A percentile compares a stretch with the other conserved stretches of the same genome.
Evolutionary conservation across 495 filamentous ascomycete genomes (phyloP).

Genomic region (Penicillium cosmopolitanum): DNA sequence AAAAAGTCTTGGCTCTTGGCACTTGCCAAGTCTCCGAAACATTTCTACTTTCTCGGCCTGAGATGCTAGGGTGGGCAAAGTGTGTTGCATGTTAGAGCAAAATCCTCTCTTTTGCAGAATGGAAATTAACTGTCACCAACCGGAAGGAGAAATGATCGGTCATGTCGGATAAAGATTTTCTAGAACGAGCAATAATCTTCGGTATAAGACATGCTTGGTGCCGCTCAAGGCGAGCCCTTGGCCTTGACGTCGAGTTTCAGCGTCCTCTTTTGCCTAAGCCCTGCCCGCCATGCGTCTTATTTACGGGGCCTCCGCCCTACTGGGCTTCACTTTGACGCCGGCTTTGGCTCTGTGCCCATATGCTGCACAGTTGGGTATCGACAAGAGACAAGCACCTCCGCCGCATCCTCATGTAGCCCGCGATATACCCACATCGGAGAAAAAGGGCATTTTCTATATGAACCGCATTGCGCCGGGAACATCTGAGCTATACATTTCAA

Average conservation of each 20-base stretch:
- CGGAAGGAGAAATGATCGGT: neutral
- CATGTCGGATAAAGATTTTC: neutral
- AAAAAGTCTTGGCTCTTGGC: slow-evolving; percentile 3
- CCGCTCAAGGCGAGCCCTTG: neutral
- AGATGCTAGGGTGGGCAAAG: neutral
- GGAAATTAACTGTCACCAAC: neutral
- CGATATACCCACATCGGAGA: slow-evolving; percentile 7
- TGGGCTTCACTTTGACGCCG: slow-evolving; percentile 3
- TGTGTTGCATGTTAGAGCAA: neutral
- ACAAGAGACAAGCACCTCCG: slow-evolving; percentile 4
- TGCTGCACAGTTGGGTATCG: slow-evolving; percentile 10
- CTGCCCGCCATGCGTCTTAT: neutral
- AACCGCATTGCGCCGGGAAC: slow-evolving; percentile 40
- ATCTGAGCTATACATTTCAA: slow-evolving; percentile 37
- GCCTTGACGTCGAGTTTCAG: neutral
- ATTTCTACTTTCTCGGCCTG: slow-evolving; percentile 2
- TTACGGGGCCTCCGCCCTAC: neutral
- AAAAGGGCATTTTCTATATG: slow-evolving; percentile 34
- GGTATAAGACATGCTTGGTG: neutral
- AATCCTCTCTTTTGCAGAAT: neutral
- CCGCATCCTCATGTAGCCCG: neutral
- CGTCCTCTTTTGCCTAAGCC: neutral
- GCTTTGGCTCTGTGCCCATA: slow-evolving; percentile 15
- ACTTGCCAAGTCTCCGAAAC: neutral
- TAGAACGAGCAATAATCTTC: slow-evolving; percentile 4